Conservation (phyloP, 495 filamentous ascomycete genomes). For the Aspergillus mulundensis region DNA sequence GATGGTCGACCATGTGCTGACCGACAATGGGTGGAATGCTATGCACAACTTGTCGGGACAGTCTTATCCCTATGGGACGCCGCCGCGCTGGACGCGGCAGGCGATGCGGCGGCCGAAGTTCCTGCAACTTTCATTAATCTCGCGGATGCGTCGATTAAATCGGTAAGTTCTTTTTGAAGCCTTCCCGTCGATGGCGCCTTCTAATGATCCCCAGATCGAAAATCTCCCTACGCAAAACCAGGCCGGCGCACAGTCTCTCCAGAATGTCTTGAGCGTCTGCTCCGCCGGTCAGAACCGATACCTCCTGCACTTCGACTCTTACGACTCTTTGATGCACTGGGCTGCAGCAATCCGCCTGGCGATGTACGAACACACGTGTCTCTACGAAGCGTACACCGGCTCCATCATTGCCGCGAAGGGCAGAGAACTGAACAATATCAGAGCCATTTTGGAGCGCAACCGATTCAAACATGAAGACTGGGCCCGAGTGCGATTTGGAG, state of each 20-base stretch:
- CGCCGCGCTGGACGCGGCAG: slow-evolving; percentile 83
- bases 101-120: slow-evolving; percentile 76
- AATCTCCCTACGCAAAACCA: slow-evolving; percentile 75
- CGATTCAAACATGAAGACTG: slow-evolving; percentile 81
- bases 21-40: slow-evolving; percentile 93
- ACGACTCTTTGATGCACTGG: slow-evolving; percentile 92
- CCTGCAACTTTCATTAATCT: slow-evolving; percentile 95
- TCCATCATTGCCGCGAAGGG: slow-evolving; percentile 94
- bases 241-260: slow-evolving; percentile 65
- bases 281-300: slow-evolving; percentile 95
- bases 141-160: slow-evolving; percentile 94
- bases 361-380: slow-evolving; percentile 88
- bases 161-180: slow-evolving; percentile 55
- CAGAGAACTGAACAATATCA: slow-evolving; percentile 80
- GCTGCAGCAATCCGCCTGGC: slow-evolving; percentile 89
- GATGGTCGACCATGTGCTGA: slow-evolving; percentile 83
- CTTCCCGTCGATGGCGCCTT: neutral
- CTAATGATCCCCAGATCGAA: slow-evolving; percentile 64
- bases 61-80: slow-evolving; percentile 96
- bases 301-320: slow-evolving; percentile 90
- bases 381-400: slow-evolving; percentile 96
- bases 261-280: slow-evolving; percentile 92
- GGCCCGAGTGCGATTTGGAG: slow-evolving; percentile 92
- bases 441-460: slow-evolving; percentile 74
- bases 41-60: slow-evolving; percentile 92